Evolutionary conservation across 352 stramenopile genomes (phyloP).

Genomic region (Globisporangium radiosum): DNA sequence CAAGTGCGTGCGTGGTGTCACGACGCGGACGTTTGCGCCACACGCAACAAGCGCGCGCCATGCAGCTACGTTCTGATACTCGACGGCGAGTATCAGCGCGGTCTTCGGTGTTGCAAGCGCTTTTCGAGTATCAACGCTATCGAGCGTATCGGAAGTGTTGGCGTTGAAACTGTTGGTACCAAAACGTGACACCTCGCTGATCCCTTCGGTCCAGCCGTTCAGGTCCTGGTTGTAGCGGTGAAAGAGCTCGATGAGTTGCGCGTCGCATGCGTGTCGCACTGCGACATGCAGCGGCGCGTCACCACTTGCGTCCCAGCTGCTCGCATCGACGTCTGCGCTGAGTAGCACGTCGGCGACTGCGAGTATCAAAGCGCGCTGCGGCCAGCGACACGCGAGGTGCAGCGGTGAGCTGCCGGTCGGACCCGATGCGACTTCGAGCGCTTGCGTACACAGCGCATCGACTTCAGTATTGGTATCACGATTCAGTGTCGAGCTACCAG

Average conservation of each 20-base stretch:
- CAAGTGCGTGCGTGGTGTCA: conserved; percentile 39
- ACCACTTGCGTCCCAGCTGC: conserved; percentile 44
- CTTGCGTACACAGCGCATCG: not conserved
- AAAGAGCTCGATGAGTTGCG: conserved; percentile 38
- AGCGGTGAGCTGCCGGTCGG: conserved; percentile 32
- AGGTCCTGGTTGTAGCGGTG: conserved; percentile 40
- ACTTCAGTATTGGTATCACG: no score
- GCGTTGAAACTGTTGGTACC: not conserved
- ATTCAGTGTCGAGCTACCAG: no score
- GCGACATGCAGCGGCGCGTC: conserved; percentile 49
- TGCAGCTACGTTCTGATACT: conserved; percentile 36
- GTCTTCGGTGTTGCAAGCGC: conserved; percentile 22
- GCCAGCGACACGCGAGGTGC: conserved; percentile 41
- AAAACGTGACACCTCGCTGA: no score
- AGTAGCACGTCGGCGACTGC: conserved; percentile 42
- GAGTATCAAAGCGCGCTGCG: conserved; percentile 26
- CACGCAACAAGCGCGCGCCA: conserved; percentile 40
- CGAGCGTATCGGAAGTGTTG: not conserved
- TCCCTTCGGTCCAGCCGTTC: conserved; percentile 59
- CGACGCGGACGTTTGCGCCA: conserved; percentile 33
- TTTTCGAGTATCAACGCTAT: not conserved
- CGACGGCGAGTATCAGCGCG: conserved; percentile 49
- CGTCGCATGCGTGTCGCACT: conserved; percentile 34
- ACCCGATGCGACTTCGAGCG: conserved; percentile 19
- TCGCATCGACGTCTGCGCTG: conserved; percentile 28